Conservation (phyloP, 1,284 basidiomycete species). For the Cutaneotrichosporon dermatis region DNA sequence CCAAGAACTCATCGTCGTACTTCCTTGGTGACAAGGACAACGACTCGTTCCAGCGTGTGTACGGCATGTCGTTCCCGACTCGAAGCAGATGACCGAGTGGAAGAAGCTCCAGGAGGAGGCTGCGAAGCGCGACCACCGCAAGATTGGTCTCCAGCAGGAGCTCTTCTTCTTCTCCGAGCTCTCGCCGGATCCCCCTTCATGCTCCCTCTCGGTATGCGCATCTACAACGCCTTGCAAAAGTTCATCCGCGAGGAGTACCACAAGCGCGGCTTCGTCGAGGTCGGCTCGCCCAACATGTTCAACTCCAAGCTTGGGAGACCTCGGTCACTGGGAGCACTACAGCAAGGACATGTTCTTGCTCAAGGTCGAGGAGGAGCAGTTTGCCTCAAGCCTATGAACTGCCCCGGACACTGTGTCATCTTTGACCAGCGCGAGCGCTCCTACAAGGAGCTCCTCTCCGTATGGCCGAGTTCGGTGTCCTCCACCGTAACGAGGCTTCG, state of each 20-base stretch:
- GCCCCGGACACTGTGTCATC: conserved; percentile 94
- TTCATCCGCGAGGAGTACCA: conserved; percentile 72
- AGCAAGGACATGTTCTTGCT: conserved; percentile 96
- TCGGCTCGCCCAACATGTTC: conserved; percentile 98
- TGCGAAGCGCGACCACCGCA: conserved; percentile 93
- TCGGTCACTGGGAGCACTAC: conserved; percentile 99
- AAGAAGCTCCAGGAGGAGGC: conserved; percentile 95
- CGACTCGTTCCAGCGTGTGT: conserved; percentile 93
- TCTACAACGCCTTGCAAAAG: conserved; percentile 92
- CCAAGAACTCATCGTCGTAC: conserved; percentile 98
- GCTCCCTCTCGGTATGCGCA: conserved; percentile 92
- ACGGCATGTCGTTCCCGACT: conserved; percentile 98
- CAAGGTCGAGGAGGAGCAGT: conserved; percentile 90
- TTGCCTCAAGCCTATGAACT: conserved; percentile 99
- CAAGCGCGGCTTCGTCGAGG: conserved; percentile 55
- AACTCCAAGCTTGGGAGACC: conserved; percentile 96
- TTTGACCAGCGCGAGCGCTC: conserved; percentile 92
- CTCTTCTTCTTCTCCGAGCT: conserved; percentile 98
- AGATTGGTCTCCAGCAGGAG: conserved; percentile 95
- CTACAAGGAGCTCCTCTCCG: conserved; percentile 96
- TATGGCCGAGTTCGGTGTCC: conserved; percentile 97
- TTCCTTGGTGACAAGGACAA: conserved; percentile 94
- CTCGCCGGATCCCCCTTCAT: conserved; percentile 92
- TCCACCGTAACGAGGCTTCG: conserved; percentile 95
- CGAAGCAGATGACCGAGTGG: conserved; percentile 92